Conservation (phyloP, 192 early-diverging fungal species). For the Entrophospora sp. region DNA sequence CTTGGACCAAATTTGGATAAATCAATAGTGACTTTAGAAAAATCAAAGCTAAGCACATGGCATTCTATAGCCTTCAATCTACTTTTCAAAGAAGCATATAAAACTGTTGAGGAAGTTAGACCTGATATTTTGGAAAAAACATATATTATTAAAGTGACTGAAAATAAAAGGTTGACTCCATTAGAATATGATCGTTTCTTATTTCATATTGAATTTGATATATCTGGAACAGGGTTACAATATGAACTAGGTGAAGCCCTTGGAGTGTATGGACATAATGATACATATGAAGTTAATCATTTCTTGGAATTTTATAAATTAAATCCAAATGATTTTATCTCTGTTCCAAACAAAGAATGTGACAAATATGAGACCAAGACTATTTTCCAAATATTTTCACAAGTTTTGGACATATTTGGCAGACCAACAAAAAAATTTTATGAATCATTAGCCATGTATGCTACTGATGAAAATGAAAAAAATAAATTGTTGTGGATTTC, state of each 20-base stretch:
- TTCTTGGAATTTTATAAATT: conserved; percentile 72
- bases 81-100: conserved; percentile 66
- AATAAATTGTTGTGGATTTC: conserved; percentile 56
- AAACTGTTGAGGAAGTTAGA: conserved; percentile 34
- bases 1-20: conserved; percentile 25
- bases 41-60: conserved; percentile 29
- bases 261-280: conserved; percentile 88
- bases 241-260: conserved; percentile 93
- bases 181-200: conserved; percentile 87
- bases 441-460: conserved; percentile 63
- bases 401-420: conserved; percentile 86
- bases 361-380: conserved; percentile 60
- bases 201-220: conserved; percentile 95
- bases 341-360: conserved; percentile 38
- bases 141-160: conserved; percentile 55
- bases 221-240: conserved; percentile 61
- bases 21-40: neutral
- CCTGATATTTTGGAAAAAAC: conserved; percentile 57
- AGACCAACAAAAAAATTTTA: conserved; percentile 94
- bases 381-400: conserved; percentile 70
- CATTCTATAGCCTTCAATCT: conserved; percentile 55
- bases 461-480: conserved; percentile 58
- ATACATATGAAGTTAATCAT: conserved; percentile 53
- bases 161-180: conserved; percentile 82
- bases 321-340: conserved; percentile 56